phyloP scores from a whole-genome alignment of 192 early-diverging fungal genomes.

The Gigaspora rosea region DNA sequence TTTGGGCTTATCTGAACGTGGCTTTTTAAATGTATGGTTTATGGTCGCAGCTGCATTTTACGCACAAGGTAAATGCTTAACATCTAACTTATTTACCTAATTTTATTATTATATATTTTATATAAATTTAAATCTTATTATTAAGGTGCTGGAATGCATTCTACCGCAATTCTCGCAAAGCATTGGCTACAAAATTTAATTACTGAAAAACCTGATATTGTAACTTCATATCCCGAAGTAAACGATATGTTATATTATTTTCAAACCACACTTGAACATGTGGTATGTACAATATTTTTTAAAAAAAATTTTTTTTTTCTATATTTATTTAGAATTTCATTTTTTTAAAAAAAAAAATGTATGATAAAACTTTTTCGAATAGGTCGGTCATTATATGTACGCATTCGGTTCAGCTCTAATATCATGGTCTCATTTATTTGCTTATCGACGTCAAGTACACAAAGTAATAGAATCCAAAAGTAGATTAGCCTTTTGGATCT shows the following conservation, averaged over 20 bases:
- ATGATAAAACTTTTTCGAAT: background rate
- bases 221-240: slow-evolving; percentile 39
- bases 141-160: slow-evolving; percentile 22
- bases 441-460: slow-evolving; percentile 31
- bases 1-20: background rate
- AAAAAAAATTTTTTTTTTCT: background rate
- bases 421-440: slow-evolving; percentile 13
- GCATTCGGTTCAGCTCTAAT: background rate
- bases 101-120: background rate
- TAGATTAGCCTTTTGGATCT: slow-evolving; percentile 19
- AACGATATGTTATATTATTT: background rate
- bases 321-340: background rate
- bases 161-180: slow-evolving; percentile 29
- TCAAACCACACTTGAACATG: background rate
- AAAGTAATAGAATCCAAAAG: background rate
- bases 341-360: background rate
- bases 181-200: slow-evolving; percentile 43
- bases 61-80: slow-evolving; percentile 13
- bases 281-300: background rate
- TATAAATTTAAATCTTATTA: background rate
- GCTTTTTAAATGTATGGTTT: slow-evolving; percentile 15
- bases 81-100: background rate
- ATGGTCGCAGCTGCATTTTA: slow-evolving; percentile 21
- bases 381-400: slow-evolving; percentile 17
- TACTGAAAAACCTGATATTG: slow-evolving; percentile 37